Base-by-base conservation (phyloP, 2,329 filamentous ascomycete genomes). In the Fusarium beomiforme region DNA sequence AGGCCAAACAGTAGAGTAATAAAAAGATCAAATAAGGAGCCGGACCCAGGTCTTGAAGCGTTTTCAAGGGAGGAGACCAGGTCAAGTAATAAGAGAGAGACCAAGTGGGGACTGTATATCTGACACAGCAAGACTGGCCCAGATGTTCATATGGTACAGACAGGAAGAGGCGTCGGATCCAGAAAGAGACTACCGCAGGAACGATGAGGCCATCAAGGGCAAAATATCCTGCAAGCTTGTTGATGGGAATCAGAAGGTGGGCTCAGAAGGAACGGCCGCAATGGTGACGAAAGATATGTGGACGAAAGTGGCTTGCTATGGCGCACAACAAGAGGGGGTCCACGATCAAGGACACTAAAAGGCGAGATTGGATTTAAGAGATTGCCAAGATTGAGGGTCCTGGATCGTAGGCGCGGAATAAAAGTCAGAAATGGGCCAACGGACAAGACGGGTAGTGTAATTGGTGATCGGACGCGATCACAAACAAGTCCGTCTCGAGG, bases 91-190 rank as follows among this genome's bases (percentile, higher is more conserved):
- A 64, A 58, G 64, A 59, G 59, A 39, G 56, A 70, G 49, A 55
- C 50, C 44, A 49, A 62, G 66, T 67, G 66, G 71, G 36, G 63
- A 44, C 65, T 62, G 58, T 60, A 58, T 61, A 59, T 70, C 59
- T 61, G 70, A 69, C 60, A 61, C 61, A 74, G 64, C 59, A 53
- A 55, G 63, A 71, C 46, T 64, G 72, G 59, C 54, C 58, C 59
- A 73, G 67, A 64, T 58, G 60, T 60, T 62, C 70, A 69, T 75
- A 70, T 72, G 69, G 65, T 63, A 62, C 67, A 66, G 63, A 64
- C 47, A 68, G 53, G 59, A 59, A 63, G 74, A 72, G 72, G 69
- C 71, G 74, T 58, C 56, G 58, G 66, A 72, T 76, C 72, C 73
- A 75, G 69, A 76, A 70, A 69, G 71, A 59, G 60, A 59, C 61